Evolutionary conservation across 768 basidiomycete species (phyloP).

Genomic region (Tylopilus rubrobrunneus): DNA sequence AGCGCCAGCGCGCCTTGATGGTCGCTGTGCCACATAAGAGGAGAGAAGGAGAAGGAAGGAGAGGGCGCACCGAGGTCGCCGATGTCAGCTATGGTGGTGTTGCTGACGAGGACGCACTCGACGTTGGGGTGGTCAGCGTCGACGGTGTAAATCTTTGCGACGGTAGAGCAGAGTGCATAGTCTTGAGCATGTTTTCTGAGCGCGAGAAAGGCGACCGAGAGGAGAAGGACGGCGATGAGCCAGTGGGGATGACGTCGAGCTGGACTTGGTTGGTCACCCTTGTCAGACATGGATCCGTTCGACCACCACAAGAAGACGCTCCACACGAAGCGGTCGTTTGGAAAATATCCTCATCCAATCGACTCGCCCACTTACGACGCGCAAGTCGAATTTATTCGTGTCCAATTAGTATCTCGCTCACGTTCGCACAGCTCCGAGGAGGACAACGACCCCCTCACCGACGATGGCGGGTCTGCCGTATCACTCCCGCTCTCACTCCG

Average conservation of each 20-base stretch:
- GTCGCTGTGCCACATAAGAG: constrained; percentile 12
- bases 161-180: constrained; percentile 59
- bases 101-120: constrained; percentile 58
- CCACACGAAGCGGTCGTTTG: constrained; percentile 60
- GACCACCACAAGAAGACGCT: constrained; percentile 34
- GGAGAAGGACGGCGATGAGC: constrained; percentile 8
- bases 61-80: constrained; percentile 45
- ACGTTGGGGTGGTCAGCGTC: constrained; percentile 47
- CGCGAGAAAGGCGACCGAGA: constrained; percentile 2
- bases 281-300: neutral
- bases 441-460: constrained; percentile 83
- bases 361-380: constrained; percentile 81
- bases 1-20: constrained; percentile 24
- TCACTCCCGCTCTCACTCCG: constrained; percentile 36
- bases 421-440: constrained; percentile 63
- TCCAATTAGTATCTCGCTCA: constrained; percentile 4
- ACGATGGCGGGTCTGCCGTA: constrained; percentile 59
- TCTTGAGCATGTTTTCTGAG: neutral
- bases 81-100: constrained; percentile 42
- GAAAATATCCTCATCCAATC: constrained; percentile 55
- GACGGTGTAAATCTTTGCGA: constrained; percentile 65
- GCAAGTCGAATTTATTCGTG: constrained; percentile 34
- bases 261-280: too few species aligned
- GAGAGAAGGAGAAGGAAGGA: neutral
- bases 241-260: neutral